Base-by-base conservation (phyloP, 2,329 filamentous ascomycete species). In the Ceratocystiopsis minuta region DNA sequence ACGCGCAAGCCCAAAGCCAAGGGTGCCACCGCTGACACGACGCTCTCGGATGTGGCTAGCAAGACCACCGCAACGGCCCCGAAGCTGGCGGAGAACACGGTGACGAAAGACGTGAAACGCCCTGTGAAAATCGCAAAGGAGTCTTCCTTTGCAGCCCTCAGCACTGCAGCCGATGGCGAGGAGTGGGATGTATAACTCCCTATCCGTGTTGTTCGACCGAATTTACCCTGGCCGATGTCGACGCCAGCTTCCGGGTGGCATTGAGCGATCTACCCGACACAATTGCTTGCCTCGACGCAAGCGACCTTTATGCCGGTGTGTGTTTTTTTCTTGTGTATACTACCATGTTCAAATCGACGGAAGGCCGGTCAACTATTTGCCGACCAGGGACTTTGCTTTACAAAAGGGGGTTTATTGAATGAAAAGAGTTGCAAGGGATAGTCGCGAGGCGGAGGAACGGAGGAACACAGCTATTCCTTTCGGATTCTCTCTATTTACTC, bases 151-250 rank as follows among this genome's bases (percentile, higher is more conserved):
- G 67, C 66, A 17, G 66, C 67, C 4, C 56, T 71, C 45, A 28
- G 24, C 24, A 28, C 24, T 10, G 62, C 57, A 48, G 55, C 57
- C 44, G 59, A 65, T 35, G 59, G 60, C 34, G 56, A 60, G 44
- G 67, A 71, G 52, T 71, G 67, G 68, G 67, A 70, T 41, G 67
- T 71, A 42, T 70, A 57, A 57, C 37, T 6, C 1, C 34, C 34
- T n/a, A 17, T 16, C n/a, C 3, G 13, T n/a, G 14, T n/a, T 2
- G 33, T 13, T 2, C 33, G n/a, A 15, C 33, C 6, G 12, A 6
- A 34, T 34, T 3, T 20, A 4, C 15, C 10, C 14, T 16, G n/a
- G 14, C 16, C 31, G 28, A 16, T n/a, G 10, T 14, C n/a, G n/a
- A 16, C 14, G 4, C 5, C 24, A 28, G 24, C 24, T 28, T 28